Conservation (phyloP, 805 yeast species). For the Yarrowia yakushimensis region DNA sequence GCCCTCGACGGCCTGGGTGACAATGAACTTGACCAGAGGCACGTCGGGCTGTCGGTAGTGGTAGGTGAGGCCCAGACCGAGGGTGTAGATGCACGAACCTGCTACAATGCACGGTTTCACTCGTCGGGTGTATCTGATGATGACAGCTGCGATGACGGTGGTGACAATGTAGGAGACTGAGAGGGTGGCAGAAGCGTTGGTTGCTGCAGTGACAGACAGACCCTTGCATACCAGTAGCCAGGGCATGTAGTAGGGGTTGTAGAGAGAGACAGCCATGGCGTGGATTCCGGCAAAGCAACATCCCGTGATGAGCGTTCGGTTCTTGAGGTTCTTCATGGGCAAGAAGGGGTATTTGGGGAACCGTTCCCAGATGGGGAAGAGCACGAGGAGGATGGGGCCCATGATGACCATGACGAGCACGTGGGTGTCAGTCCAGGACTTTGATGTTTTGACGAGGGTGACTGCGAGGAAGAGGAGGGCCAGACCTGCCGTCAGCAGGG, state of each 20-base stretch:
- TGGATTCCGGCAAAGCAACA: conserved; percentile 31
- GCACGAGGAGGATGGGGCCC: conserved; percentile 59
- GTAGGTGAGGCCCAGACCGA: conserved; percentile 57
- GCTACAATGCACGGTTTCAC: conserved; percentile 57
- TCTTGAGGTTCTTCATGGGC: conserved; percentile 58
- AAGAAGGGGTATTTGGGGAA: conserved; percentile 60
- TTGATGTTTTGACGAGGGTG: conserved; percentile 60
- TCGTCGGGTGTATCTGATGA: conserved; percentile 41
- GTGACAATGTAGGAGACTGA: conserved; percentile 20
- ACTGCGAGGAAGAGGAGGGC: conserved; percentile 69
- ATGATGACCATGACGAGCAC: conserved; percentile 67
- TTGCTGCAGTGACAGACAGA: conserved; percentile 21
- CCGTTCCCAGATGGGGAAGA: conserved; percentile 55
- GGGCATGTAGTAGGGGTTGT: conserved; percentile 24
- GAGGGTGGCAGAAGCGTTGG: conserved; percentile 5
- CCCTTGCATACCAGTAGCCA: conserved; percentile 25
- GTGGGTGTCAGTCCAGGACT: conserved; percentile 58
- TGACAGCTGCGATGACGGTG: conserved; percentile 1
- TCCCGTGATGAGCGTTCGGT: conserved; percentile 44
- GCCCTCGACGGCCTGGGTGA: conserved; percentile 60
- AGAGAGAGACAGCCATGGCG: conserved; percentile 32
- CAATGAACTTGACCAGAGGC: conserved; percentile 57
- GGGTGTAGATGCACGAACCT: conserved; percentile 58
- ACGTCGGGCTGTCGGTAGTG: conserved; percentile 53
- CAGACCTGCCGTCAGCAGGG: conserved; percentile 53